Percentiles rank a stretch among this genome's conserved stretches.
phyloP scores from a whole-genome alignment of 2,329 filamentous ascomycete species.

The Leptodontidium sp. region DNA sequence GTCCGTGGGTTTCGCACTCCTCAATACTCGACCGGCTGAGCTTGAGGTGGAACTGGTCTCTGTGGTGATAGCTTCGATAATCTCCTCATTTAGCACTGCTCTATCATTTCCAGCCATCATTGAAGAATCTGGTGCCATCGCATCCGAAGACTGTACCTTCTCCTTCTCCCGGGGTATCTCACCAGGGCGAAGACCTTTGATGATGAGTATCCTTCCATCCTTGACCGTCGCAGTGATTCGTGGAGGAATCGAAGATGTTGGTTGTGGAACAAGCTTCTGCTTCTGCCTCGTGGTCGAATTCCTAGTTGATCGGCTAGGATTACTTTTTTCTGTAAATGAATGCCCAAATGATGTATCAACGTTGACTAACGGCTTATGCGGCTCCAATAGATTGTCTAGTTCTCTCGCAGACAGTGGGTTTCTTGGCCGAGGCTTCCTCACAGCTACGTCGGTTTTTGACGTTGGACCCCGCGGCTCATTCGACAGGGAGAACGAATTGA shows the following conservation, averaged over 20 bases:
- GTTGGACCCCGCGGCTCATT: too few relatives aligned
- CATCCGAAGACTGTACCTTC: background rate
- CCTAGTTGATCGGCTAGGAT: conserved; percentile 7
- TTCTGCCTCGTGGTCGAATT: conserved; percentile 13
- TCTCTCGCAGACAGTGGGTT: conserved; percentile 10
- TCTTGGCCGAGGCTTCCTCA: conserved; percentile 10
- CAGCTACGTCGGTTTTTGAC: background rate
- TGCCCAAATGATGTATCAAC: conserved; percentile 8
- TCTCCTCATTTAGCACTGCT: background rate
- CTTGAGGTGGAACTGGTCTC: background rate
- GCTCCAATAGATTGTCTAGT: conserved; percentile 4
- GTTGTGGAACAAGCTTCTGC: background rate
- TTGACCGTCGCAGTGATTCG: conserved; percentile 12
- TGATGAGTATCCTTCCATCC: conserved; percentile 8
- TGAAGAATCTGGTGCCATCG: background rate
- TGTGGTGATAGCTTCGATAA: background rate
- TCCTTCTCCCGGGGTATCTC: background rate
- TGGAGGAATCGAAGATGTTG: background rate
- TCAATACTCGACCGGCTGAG: background rate
- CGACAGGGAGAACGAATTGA: background rate
- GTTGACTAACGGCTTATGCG: background rate
- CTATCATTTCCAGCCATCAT: background rate
- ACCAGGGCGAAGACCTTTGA: conserved; percentile 6
- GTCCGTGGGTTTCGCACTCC: background rate
- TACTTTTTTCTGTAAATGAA: background rate